Conservation (phyloP, 208 protist species). For the Leishmania aethiopica region DNA sequence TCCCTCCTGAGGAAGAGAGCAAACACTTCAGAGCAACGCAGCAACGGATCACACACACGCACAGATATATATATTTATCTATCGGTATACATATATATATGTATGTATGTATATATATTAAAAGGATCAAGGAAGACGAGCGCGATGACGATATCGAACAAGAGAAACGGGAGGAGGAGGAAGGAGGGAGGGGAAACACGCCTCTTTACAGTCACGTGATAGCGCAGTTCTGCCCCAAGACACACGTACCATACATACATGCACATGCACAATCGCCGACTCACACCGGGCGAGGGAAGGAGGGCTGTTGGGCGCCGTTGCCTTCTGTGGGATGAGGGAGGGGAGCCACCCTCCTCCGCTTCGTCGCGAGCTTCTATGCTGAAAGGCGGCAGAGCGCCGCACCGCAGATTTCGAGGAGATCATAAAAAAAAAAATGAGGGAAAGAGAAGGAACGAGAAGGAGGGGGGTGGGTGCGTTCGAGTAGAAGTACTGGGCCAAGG, state of each 20-base stretch:
- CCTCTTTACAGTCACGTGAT: too few species aligned
- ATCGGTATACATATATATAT: background rate
- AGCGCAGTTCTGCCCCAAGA: too few species aligned
- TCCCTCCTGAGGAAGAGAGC: background rate
- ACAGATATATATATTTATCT: background rate
- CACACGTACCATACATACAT: too few species aligned
- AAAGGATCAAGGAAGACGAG: background rate
- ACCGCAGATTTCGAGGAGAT: background rate
- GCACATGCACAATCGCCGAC: too few species aligned
- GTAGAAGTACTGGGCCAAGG: too few species aligned
- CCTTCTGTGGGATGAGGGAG: background rate
- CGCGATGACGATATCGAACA: background rate
- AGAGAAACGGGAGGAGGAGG: background rate
- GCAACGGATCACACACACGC: background rate
- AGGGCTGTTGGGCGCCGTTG: background rate
- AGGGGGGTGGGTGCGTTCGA: background rate
- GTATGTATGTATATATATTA: background rate
- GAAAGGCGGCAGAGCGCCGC: background rate
- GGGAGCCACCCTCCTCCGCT: background rate
- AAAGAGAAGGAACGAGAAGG: background rate
- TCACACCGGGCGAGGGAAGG: background rate
- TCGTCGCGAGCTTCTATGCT: background rate
- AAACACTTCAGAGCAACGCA: background rate
- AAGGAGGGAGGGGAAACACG: too few species aligned
- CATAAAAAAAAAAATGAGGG: background rate